Base-by-base conservation (phyloP, 2,329 filamentous ascomycete genomes). In the Diaporthe sp. region DNA sequence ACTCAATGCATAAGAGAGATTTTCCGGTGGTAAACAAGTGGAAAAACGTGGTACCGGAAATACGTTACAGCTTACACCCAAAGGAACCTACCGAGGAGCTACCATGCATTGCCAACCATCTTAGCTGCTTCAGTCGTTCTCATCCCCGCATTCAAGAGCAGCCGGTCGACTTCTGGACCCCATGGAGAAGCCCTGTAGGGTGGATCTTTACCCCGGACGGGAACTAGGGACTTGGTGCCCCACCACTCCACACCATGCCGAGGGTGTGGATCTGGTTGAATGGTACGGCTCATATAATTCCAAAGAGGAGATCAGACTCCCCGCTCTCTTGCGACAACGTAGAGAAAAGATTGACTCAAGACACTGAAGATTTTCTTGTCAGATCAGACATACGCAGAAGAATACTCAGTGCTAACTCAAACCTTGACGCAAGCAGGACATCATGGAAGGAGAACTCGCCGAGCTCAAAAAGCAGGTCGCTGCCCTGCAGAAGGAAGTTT, bases 381-480 rank as follows among this genome's bases (percentile, higher is more conserved):
- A 33, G 17, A 15, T 13, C 19, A 33, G 17, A 17, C 30, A 40
- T 30, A 28, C 4, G 3, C 6, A 3, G 50, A 4, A 19, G n/a
- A 25, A 47, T 1, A 3, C 3, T 17, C n/a, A 60, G 9, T 4
- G 1, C 28, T 25, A 17, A 28, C 12, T 19, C 22, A 40, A 60
- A 13, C 22, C 13, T 19, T 28, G 12, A 33, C 6, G 6, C 2
- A 54, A 17, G 13, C 25, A 30, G n/a, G 10, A 22, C 72, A 81
- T 12, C 22, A 83, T 84, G 81, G 82, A 81, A 72, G 76, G 80
- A 57, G 83, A 83, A 25, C 76, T 84, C 55, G 80, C 81, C 54
- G 81, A 84, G 17, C 77, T 85, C 75, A 84, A 84, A 74, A 77
- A 82, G 75, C 80, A 84, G 77, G 82, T 85, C 25, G 78, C 80